Evolutionary conservation across 352 stramenopile genomes (phyloP).

Genomic region (Phytophthora lateralis): DNA sequence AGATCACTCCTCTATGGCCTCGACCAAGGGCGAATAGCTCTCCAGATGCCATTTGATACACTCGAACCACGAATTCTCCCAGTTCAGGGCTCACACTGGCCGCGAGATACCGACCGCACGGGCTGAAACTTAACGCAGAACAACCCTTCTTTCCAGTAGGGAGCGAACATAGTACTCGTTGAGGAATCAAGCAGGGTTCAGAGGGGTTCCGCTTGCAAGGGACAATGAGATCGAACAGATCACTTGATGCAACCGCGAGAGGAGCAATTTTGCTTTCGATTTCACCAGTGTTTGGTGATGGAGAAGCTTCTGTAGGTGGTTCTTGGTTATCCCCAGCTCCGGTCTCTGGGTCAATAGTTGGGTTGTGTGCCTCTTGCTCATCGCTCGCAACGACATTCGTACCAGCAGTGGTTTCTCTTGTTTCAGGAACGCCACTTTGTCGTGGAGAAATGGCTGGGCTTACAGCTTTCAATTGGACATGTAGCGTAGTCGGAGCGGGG

Average conservation of each 20-base stretch:
- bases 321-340: slow-evolving; percentile 24
- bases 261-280: neutral
- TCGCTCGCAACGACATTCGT: neutral
- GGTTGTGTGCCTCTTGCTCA: slow-evolving; percentile 3
- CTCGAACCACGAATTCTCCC: slow-evolving; percentile 46
- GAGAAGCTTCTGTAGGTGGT: slow-evolving; percentile 1
- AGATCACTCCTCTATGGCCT: slow-evolving; percentile 62
- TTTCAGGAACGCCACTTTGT: slow-evolving; percentile 4
- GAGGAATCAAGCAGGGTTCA: slow-evolving; percentile 62
- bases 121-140: slow-evolving; percentile 64
- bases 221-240: slow-evolving; percentile 21
- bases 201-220: slow-evolving; percentile 39
- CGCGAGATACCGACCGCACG: slow-evolving; percentile 57
- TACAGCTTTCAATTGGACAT: slow-evolving; percentile 43
- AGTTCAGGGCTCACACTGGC: slow-evolving; percentile 42
- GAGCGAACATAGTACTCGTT: slow-evolving; percentile 59
- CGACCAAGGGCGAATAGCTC: slow-evolving; percentile 40
- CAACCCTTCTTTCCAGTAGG: slow-evolving; percentile 62
- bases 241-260: slow-evolving; percentile 5
- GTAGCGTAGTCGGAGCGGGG: slow-evolving; percentile 38
- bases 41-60: slow-evolving; percentile 54
- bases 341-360: neutral
- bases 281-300: neutral
- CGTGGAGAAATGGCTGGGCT: slow-evolving; percentile 1
- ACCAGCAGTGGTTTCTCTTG: neutral